phyloP scores from a whole-genome alignment of 2,329 filamentous ascomycete genomes.

The Gyromitra esculenta region DNA sequence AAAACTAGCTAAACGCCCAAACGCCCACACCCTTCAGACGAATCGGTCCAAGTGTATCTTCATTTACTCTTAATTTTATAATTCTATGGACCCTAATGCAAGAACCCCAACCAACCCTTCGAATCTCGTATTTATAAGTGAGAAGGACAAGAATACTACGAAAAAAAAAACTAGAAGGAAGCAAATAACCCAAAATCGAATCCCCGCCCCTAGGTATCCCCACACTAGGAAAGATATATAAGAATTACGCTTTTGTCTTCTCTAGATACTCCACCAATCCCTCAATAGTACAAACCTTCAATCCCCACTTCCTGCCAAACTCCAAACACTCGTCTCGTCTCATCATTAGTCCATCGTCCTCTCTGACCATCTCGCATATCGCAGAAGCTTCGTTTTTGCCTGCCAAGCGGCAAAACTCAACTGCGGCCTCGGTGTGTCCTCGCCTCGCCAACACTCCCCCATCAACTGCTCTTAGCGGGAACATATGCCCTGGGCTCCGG shows the following conservation, averaged over 20 bases:
- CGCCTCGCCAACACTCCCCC: slow-evolving; percentile 82
- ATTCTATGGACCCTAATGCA: not conserved
- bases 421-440: slow-evolving; percentile 92
- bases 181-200: not conserved
- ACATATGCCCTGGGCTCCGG: slow-evolving; percentile 85
- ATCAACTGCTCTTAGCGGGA: slow-evolving; percentile 80
- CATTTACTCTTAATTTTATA: not conserved
- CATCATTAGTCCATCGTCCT: slow-evolving; percentile 88
- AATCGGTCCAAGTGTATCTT: not conserved
- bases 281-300: slow-evolving; percentile 95
- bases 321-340: slow-evolving; percentile 84
- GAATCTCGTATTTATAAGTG: not conserved
- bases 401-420: slow-evolving; percentile 87
- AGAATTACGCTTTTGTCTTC: slow-evolving; percentile 50
- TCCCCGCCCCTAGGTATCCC: not conserved
- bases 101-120: not conserved
- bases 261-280: slow-evolving; percentile 84
- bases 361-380: slow-evolving; percentile 91
- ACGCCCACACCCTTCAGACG: not conserved
- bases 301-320: slow-evolving; percentile 87
- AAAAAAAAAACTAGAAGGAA: not conserved
- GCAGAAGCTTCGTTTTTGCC: slow-evolving; percentile 80
- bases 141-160: not conserved
- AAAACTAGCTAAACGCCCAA: not conserved
- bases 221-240: not conserved